Percentiles rank a stretch among this genome's conserved stretches.
phyloP scores from a whole-genome alignment of 225 moss, liverwort and hornwort genomes.

The Pseudoscleropodium purum region DNA sequence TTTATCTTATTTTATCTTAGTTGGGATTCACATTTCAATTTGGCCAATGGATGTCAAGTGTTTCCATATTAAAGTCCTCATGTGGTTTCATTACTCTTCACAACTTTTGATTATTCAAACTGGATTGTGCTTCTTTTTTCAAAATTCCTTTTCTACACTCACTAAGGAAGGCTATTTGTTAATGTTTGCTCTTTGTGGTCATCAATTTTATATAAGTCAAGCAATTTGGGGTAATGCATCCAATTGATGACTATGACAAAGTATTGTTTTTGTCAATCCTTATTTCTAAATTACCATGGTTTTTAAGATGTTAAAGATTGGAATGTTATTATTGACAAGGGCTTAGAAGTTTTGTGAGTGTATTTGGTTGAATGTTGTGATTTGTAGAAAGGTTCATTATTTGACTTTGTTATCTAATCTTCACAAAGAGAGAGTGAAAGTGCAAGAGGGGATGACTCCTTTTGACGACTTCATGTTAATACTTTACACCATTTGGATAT shows the following conservation, averaged over 20 bases:
- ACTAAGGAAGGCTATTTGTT: not conserved
- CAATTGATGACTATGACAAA: not conserved
- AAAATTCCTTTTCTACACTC: fast-evolving
- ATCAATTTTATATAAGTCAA: not conserved
- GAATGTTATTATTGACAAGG: not conserved
- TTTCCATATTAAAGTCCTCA: not conserved
- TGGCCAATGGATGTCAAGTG: not conserved
- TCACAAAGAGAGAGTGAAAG: fast-evolving
- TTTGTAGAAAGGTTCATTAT: fast-evolving
- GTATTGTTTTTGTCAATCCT: not conserved
- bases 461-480: fast-evolving
- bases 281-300: fast-evolving
- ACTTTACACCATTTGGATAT: fast-evolving
- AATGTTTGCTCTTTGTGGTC: not conserved
- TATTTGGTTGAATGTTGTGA: fast-evolving
- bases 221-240: not conserved
- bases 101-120: not conserved
- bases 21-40: not conserved
- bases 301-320: fast-evolving
- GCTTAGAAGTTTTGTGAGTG: not conserved
- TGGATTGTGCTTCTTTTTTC: fast-evolving
- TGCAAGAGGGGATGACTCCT: fast-evolving
- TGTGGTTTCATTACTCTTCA: not conserved
- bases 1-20: not conserved
- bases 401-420: not conserved